Percentiles rank a stretch among this genome's conserved stretches.
These are phyloP conservation scores for Priceomyces medius DNA, from an alignment of 805 yeast genomes.

Conservation along the genomic window DNA sequence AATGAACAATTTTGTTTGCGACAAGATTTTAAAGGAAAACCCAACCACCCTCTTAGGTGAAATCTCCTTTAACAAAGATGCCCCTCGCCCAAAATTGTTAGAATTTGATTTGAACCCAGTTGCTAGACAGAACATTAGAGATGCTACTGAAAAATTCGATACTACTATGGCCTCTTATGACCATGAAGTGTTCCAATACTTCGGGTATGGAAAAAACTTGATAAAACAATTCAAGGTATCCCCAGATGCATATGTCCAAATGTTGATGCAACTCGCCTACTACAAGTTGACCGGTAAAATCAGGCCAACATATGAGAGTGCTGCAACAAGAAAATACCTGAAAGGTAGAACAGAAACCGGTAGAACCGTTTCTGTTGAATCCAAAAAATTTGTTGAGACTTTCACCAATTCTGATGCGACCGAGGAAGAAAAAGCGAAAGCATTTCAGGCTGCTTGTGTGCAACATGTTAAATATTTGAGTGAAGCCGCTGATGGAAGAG, in stretches of 20 bases:
- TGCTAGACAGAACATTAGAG: slow-evolving; percentile 48
- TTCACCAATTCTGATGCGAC: slow-evolving; percentile 61
- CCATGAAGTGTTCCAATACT: slow-evolving; percentile 74
- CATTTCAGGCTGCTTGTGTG: slow-evolving; percentile 69
- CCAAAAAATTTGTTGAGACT: slow-evolving; percentile 66
- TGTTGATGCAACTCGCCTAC: slow-evolving; percentile 87
- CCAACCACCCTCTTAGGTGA: slow-evolving; percentile 30
- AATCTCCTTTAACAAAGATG: slow-evolving; percentile 15
- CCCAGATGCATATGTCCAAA: slow-evolving; percentile 92
- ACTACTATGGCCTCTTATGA: slow-evolving; percentile 64
- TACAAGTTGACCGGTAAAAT: slow-evolving; percentile 75
- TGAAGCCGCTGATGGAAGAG: slow-evolving; percentile 80
- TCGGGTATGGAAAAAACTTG: slow-evolving; percentile 80
- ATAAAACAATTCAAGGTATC: slow-evolving; percentile 83
- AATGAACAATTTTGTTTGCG: slow-evolving; percentile 72
- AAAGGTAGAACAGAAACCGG: slow-evolving; percentile 95
- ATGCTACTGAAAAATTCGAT: slow-evolving; percentile 58
- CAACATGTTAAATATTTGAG: slow-evolving; percentile 74
- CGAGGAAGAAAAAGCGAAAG: slow-evolving; percentile 55
- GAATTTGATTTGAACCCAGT: slow-evolving; percentile 59
- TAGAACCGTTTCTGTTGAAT: slow-evolving; percentile 74
- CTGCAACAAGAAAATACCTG: slow-evolving; percentile 85
- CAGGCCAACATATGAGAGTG: slow-evolving; percentile 93
- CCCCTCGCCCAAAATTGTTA: slow-evolving; percentile 23
- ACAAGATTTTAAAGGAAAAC: slow-evolving; percentile 51